These are phyloP conservation scores for Dimargaris xerosporica DNA, from an alignment of 192 early-diverging fungal species.

Conservation along the genomic window DNA sequence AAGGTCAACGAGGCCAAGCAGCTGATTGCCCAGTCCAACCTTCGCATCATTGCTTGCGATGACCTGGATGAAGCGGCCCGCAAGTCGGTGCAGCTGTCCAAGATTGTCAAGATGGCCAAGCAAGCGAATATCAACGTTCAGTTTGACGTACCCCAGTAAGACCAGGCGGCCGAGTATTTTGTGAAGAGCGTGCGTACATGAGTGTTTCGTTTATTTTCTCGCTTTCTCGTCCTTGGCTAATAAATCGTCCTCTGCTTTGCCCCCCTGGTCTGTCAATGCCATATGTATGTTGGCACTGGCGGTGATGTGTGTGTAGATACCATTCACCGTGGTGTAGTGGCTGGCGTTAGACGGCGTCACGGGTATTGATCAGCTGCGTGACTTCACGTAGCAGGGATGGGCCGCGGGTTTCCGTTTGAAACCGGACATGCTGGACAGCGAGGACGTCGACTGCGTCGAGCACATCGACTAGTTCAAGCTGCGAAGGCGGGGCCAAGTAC, in stretches of 20 bases:
- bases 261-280: too few relatives aligned
- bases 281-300: too few relatives aligned
- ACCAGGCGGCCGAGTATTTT: background rate
- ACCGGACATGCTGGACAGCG: background rate
- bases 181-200: too few relatives aligned
- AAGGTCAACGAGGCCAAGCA: slow-evolving; percentile 80
- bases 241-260: too few relatives aligned
- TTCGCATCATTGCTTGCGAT: slow-evolving; percentile 85
- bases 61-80: slow-evolving; percentile 90
- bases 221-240: too few relatives aligned
- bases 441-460: background rate
- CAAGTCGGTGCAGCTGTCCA: slow-evolving; percentile 70
- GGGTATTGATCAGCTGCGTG: too few relatives aligned
- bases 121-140: slow-evolving; percentile 57
- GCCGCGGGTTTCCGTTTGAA: background rate
- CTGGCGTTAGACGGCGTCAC: too few relatives aligned
- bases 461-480: background rate
- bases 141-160: slow-evolving; percentile 39
- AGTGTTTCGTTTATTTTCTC: too few relatives aligned
- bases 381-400: background rate
- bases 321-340: too few relatives aligned
- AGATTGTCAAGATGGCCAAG: slow-evolving; percentile 65
- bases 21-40: slow-evolving; percentile 79
- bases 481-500: background rate
- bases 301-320: too few relatives aligned